Conservation (phyloP, 2,329 filamentous ascomycete genomes). For the Sphaerulina musiva region DNA sequence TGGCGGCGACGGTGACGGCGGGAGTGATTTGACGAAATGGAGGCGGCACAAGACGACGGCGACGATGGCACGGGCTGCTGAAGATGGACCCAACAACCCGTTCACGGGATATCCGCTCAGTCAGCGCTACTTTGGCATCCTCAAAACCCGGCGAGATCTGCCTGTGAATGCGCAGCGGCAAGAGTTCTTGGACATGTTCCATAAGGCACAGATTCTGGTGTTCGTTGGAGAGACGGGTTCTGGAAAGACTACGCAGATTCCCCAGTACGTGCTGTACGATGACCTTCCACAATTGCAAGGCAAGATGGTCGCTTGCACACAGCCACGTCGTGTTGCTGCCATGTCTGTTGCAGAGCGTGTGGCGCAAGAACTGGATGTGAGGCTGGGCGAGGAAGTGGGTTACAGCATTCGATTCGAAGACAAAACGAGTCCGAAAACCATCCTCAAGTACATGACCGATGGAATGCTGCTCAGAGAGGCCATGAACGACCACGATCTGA, state of each 20-base stretch:
- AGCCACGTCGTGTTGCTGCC: conserved; percentile 92
- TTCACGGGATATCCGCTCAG: conserved; percentile 76
- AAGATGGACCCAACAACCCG: conserved; percentile 76
- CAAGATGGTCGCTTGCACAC: conserved; percentile 94
- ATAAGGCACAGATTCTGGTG: conserved; percentile 89
- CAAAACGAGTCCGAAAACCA: conserved; percentile 76
- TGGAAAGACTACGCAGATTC: conserved; percentile 98
- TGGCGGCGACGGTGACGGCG: neutral
- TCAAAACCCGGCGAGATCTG: conserved; percentile 74
- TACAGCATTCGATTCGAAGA: conserved; percentile 99
- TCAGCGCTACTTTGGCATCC: conserved; percentile 79
- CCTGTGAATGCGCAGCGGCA: conserved; percentile 87
- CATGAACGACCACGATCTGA: conserved; percentile 89
- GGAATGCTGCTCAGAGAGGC: conserved; percentile 96
- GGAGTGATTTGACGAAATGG: conserved; percentile 53
- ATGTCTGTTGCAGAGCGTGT: conserved; percentile 99
- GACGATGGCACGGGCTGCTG: conserved; percentile 62
- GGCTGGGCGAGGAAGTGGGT: conserved; percentile 86
- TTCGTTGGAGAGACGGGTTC: conserved; percentile 99
- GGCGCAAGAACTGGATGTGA: conserved; percentile 91
- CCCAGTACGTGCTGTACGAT: conserved; percentile 95
- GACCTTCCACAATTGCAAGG: conserved; percentile 78
- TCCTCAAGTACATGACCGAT: conserved; percentile 99
- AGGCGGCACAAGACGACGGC: conserved; percentile 76
- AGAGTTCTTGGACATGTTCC: conserved; percentile 90